Evolutionary conservation across 441 rosid genomes (phyloP).

Genomic region (Mallotus japonicus): DNA sequence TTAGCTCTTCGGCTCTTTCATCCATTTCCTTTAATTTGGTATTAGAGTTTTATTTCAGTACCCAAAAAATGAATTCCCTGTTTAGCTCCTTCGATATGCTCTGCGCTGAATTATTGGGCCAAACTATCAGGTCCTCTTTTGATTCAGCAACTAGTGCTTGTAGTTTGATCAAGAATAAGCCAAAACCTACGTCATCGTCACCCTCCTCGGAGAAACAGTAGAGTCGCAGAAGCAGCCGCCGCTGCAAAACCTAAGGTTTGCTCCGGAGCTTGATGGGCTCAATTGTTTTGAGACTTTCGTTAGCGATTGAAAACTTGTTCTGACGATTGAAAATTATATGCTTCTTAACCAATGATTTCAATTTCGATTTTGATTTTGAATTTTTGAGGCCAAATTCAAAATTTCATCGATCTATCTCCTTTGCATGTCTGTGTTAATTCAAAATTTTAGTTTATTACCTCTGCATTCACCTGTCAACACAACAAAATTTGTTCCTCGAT

Average conservation of each 20-base stretch:
- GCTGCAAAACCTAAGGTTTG: conserved; percentile 31
- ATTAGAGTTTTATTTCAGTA: background rate
- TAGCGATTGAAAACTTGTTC: conserved; percentile 10
- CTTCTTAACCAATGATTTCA: too few relatives aligned
- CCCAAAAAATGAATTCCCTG: conserved; percentile 46
- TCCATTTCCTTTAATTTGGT: background rate
- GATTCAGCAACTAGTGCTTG: background rate
- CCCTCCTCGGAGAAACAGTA: background rate
- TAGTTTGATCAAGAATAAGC: background rate
- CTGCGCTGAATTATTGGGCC: conserved; percentile 44
- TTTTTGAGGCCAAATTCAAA: too few relatives aligned
- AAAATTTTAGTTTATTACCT: too few relatives aligned
- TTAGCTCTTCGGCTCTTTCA: background rate
- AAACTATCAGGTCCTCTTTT: conserved; percentile 21
- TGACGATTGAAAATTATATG: too few relatives aligned
- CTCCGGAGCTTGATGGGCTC: conserved; percentile 53
- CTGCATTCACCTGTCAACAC: conserved; percentile 28
- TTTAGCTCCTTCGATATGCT: conserved; percentile 51
- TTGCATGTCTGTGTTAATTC: too few relatives aligned
- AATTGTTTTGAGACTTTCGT: conserved; percentile 56
- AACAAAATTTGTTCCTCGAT: background rate
- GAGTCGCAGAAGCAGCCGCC: conserved; percentile 1
- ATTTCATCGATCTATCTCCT: too few relatives aligned
- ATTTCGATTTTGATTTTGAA: too few relatives aligned
- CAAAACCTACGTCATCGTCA: conserved; percentile 13